phyloP scores from a whole-genome alignment of 768 basidiomycete species.

The Pisolithus orientalis region DNA sequence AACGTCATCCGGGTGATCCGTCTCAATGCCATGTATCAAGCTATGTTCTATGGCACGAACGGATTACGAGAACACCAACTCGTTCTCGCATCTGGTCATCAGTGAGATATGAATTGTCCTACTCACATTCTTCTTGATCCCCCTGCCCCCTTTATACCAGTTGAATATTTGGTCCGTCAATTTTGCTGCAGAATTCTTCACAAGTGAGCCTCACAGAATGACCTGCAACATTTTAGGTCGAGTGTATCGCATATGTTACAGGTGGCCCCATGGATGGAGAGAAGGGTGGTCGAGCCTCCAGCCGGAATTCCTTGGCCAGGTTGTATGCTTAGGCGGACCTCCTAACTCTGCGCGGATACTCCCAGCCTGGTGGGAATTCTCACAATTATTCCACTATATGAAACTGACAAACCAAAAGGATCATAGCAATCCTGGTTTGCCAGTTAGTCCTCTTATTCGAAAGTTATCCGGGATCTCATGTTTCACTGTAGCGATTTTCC shows the following conservation, averaged over 20 bases:
- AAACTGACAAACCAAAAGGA: constrained; percentile 8
- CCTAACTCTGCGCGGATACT: constrained; percentile 14
- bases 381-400: background rate
- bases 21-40: constrained; percentile 13
- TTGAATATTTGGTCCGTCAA: constrained; percentile 13
- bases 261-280: constrained; percentile 12
- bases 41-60: background rate
- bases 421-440: constrained; percentile 13
- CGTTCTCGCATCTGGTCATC: constrained; percentile 5
- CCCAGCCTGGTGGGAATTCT: constrained; percentile 13
- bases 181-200: background rate
- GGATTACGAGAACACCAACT: background rate
- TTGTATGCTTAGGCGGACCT: constrained; percentile 6
- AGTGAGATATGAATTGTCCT: constrained; percentile 6
- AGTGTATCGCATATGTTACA: constrained; percentile 7
- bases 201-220: no score
- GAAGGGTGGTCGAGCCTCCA: constrained; percentile 12
- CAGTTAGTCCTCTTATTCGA: constrained; percentile 7
- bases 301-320: constrained; percentile 10
- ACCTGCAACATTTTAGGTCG: constrained; percentile 6
- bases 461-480: background rate
- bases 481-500: background rate
- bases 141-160: constrained; percentile 1
- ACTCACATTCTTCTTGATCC: background rate
- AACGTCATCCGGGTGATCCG: constrained; percentile 17